These are phyloP conservation scores for Tricholoma bakamatsutake DNA, from an alignment of 768 basidiomycete species.

Conservation along the genomic window DNA sequence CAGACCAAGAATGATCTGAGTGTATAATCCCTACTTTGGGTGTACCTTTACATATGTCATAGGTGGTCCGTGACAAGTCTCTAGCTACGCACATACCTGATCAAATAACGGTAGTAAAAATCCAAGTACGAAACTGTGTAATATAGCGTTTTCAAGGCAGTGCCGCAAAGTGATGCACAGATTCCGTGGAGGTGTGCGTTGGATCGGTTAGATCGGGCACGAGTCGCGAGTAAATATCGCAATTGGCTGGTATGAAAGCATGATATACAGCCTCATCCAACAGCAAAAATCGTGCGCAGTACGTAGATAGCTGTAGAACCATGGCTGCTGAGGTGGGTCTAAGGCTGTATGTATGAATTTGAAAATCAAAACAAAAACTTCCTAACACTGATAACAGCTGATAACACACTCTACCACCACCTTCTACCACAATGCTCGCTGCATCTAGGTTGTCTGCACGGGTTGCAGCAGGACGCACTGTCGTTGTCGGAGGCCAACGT, in stretches of 20 bases:
- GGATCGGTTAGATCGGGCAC: neutral
- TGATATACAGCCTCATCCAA: slow-evolving; percentile 21
- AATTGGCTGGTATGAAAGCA: slow-evolving; percentile 3
- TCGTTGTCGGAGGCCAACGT: slow-evolving; percentile 43
- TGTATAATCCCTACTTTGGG: too few relatives aligned
- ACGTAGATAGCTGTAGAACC: slow-evolving; percentile 7
- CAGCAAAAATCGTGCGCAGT: slow-evolving; percentile 24
- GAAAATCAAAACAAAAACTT: slow-evolving; percentile 15
- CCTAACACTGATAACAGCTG: slow-evolving; percentile 6
- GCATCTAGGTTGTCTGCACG: slow-evolving; percentile 29
- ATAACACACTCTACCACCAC: slow-evolving; percentile 12
- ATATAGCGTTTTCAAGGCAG: neutral
- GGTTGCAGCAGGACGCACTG: slow-evolving; percentile 39
- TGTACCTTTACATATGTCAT: too few relatives aligned
- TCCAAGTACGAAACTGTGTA: neutral
- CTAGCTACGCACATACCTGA: too few relatives aligned
- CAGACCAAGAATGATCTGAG: neutral
- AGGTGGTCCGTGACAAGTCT: too few relatives aligned
- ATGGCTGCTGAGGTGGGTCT: slow-evolving; percentile 6
- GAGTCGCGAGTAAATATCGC: slow-evolving; percentile 3
- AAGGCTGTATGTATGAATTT: slow-evolving; percentile 6
- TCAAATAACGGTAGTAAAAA: too few relatives aligned
- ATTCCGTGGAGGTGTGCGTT: neutral
- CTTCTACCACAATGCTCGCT: slow-evolving; percentile 27
- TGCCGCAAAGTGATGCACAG: too few relatives aligned